Base-by-base conservation (phyloP, 176 grass and related monocot species). In the Cocos nucifera region DNA sequence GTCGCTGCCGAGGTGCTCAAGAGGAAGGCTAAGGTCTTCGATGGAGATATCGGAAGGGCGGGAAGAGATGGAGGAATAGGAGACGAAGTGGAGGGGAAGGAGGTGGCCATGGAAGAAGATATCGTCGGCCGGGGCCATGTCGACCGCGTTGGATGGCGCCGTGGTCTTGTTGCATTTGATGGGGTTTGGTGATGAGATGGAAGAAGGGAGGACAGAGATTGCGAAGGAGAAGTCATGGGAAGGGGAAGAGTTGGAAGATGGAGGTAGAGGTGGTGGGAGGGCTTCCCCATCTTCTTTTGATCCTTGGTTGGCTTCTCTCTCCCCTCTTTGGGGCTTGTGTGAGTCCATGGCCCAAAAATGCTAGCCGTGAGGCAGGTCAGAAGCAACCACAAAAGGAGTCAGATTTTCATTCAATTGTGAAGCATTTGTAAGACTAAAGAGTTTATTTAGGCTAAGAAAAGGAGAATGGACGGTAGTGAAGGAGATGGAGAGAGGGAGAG, bases 1-100 rank as follows among this genome's bases (percentile, higher is more conserved):
- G 71, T 90, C 83, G 75, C 86, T 85, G 62, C 69, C 63, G 64
- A 91, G 58, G 28, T 70, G 81, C 50, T 62, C 76, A 59, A 97
- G 52, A 22, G 84, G 73, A 17, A 72, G 48, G 7, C 53, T 51
- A 19, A 80, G 69, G 32, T 74, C 69, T 15, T 80, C 78, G 4
- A 61, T 29, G 50, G 79, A 65, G 30, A 56, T 59, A 4, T 70
- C 55, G 22, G 79, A 71, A 25, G 56, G 51, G 17, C 58, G 59
- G 9, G 72, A 49, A 16, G 66, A 51, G 49, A 56, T 53, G n/a
- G 39, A 15, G 35, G 50, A 22, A 58, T 52, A 29, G 48, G 71
- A 56, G 53, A 60, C 64, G 1, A 19, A 61, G 19, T 78, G 59
- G 44, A 71, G 59, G 26, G 48, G 61, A 9, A 17, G 79, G 26